phyloP scores from a whole-genome alignment of 164 flowering plant species.

The Liquidambar formosana region DNA sequence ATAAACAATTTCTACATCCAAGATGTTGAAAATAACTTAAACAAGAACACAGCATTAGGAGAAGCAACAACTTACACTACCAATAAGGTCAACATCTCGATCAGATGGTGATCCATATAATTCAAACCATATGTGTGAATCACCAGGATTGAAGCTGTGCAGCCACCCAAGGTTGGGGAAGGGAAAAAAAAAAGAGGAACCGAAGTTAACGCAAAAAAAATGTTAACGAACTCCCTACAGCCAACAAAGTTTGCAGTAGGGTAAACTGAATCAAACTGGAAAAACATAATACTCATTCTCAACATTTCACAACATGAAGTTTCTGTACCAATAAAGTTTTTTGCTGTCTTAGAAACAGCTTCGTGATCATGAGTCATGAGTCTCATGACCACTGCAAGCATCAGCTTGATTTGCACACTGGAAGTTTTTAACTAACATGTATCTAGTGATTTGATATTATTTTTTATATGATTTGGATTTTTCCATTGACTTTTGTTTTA shows the following conservation, averaged over 20 bases:
- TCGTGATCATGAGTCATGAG: background rate
- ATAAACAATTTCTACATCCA: background rate
- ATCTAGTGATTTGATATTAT: too few species aligned
- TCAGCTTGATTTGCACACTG: too few species aligned
- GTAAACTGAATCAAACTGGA: background rate
- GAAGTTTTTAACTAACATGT: too few species aligned
- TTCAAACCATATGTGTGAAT: constrained; percentile 86
- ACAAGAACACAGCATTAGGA: background rate
- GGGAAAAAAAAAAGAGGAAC: background rate
- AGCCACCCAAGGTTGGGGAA: constrained; percentile 4
- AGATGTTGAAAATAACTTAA: background rate
- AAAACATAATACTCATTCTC: background rate
- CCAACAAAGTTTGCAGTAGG: background rate
- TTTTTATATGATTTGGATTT: too few species aligned
- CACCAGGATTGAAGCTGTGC: constrained; percentile 82
- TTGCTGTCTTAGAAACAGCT: background rate
- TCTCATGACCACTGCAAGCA: background rate
- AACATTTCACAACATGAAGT: background rate
- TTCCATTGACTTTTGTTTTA: too few species aligned
- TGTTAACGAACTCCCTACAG: background rate
- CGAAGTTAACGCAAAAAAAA: too few species aligned
- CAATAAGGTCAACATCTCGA: constrained; percentile 82
- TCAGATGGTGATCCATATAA: constrained; percentile 89
- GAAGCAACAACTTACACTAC: constrained; percentile 62
- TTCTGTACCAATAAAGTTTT: background rate